Base-by-base conservation (phyloP, 441 rosid species). In the Gossypium gossypioides region DNA sequence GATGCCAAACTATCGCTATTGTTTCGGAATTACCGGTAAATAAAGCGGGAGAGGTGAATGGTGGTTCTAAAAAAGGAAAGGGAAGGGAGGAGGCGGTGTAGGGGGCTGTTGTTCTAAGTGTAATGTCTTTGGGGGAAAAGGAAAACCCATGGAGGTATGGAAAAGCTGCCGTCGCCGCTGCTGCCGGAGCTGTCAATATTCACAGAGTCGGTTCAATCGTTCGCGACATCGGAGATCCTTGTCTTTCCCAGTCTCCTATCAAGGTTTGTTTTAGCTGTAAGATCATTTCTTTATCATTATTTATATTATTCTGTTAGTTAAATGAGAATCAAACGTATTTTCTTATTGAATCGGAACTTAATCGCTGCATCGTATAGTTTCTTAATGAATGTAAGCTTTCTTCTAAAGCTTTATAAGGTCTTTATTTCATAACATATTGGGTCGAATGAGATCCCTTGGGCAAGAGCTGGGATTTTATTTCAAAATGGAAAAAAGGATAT, bases 221-320 rank as follows among this genome's bases (percentile, higher is more conserved):
- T 64, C 91, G 92, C 66, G 89, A 90, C 74, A 85, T 93, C 75
- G 87, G 97, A 77, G 95, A 91, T 80, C 96, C 94, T 76, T 93
- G 96, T 79, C 91, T 91, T 68, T 78, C 85, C 56, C 97, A 88
- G 66, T 85, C 95, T 29, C 85, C 85, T 25, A 86, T 86, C 75
- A 91, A 89, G 96, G 92, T 89, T 89, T 84, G 85, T 82, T 79
- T 78, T 84, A 58, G 74, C 81, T 85, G 81, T 88, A 83, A 86
- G 88, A 73, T 55, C 62, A 78, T 68, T 54, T 57, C 13, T 3
- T 67, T 25, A 8, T n/a, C 42, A 15, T 48, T 42, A 1, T 42
- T 2, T 44, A 42, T 65, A 2, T 65, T 12, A 22, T 22, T 44
- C 21, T 1, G 6, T 42, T 27, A 7, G 58, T 67, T 25, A 15